Base-by-base conservation (phyloP, 2,329 filamentous ascomycete genomes). In the Canariomyces notabilis region DNA sequence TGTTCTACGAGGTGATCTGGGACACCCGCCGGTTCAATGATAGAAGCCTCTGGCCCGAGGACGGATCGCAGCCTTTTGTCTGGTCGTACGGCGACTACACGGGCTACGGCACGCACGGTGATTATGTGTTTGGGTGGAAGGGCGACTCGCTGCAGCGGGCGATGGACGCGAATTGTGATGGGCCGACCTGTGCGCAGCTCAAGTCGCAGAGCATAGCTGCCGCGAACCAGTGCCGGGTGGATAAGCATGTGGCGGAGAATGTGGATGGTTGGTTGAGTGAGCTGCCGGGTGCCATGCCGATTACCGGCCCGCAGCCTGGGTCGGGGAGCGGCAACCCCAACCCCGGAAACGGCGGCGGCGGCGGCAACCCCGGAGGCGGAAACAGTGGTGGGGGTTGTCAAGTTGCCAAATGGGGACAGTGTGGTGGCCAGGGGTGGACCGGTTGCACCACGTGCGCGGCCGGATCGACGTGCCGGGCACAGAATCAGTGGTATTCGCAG, bases 121-220 rank as follows among this genome's bases (percentile, higher is more conserved):
- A 54, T 31, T 49, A 56, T 26, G 45, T 54, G 0, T 56, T 55
- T 16, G 51, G 53, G 14, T 55, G 53, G 51, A 55, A 54, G 51
- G 49, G 47, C 5, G 49, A 54, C 11, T 37, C 49, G 20, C 31
- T 55, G 14, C 51, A 54, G 44, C 12, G 49, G 14, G 53, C 53
- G 5, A 55, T 55, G 51, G 46, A 55, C 18, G 45, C 44, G 18
- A 53, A 53, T 37, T 55, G 50, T n/a, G 39, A 52, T n/a, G 42
- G 37, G 11, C 31, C 36, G 1, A 20, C 26, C 12, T 48, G 45
- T 15, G 31, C 42, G 6, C 23, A 38, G 31, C 41, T 55, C 31
- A 36, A 37, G 42, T 36, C 42, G 4, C 48, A 51, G 48, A 48
- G 33, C 36, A 49, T 53, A 21, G 20, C 21, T 3, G 9, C 19